Percentiles rank a stretch among this genome's conserved stretches.
phyloP scores from a whole-genome alignment of 2,329 filamentous ascomycete species.

The Fusarium xyrophilum region DNA sequence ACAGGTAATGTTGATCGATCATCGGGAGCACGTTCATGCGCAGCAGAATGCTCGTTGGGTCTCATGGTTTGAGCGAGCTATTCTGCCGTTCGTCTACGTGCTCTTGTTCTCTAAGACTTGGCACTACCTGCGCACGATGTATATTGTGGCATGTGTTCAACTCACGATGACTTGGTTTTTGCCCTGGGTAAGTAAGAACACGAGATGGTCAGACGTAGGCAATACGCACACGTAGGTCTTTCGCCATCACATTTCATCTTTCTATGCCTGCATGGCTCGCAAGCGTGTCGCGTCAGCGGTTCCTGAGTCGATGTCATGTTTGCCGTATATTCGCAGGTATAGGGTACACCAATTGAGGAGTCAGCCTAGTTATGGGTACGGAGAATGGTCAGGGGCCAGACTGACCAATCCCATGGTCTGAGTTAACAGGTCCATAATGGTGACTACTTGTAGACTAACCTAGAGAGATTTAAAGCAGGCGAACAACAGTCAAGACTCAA shows the following conservation, averaged over 20 bases:
- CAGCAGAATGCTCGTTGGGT: neutral
- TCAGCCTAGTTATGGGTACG: neutral
- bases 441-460: neutral
- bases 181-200: neutral
- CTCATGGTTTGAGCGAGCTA: neutral
- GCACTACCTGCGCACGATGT: rapidly evolving
- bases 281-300: neutral
- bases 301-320: neutral
- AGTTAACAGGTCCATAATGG: rapidly evolving
- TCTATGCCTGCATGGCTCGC: neutral
- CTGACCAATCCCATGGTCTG: neutral
- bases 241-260: neutral
- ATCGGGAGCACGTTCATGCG: too few relatives aligned
- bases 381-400: neutral
- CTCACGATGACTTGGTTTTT: neutral
- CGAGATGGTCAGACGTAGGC: rapidly evolving
- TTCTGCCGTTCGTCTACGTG: rapidly evolving
- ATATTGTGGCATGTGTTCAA: rapidly evolving
- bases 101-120: neutral
- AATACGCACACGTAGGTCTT: neutral
- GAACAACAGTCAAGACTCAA: neutral
- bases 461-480: rapidly evolving
- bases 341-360: neutral
- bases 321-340: neutral
- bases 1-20: neutral